Conservation (phyloP, 1,284 basidiomycete species). For the Rhodotorula sp. region DNA sequence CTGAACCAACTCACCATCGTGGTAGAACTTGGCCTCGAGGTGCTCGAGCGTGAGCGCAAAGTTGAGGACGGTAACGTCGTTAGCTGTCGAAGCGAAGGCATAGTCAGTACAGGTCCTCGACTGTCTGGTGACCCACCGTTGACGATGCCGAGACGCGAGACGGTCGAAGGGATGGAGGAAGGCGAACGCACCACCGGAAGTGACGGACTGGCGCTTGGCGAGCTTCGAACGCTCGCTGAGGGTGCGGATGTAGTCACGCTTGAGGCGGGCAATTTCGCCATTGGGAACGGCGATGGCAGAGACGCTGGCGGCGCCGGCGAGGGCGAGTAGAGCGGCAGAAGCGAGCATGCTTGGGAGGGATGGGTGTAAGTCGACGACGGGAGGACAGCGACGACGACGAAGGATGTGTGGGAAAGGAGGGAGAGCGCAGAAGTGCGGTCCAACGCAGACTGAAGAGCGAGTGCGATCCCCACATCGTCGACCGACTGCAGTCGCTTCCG, state of each 20-base stretch:
- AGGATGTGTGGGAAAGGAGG: not conserved
- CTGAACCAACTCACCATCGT: constrained; percentile 27
- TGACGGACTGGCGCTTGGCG: constrained; percentile 29
- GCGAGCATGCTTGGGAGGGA: constrained; percentile 19
- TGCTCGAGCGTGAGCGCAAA: constrained; percentile 65
- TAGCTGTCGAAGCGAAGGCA: not conserved
- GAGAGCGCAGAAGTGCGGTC: not conserved
- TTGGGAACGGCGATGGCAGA: constrained; percentile 8
- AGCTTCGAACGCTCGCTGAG: not conserved
- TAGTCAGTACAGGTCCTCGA: not conserved
- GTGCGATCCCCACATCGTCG: not conserved
- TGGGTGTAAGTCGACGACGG: not conserved
- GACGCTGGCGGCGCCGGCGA: constrained; percentile 11
- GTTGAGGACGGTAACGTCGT: constrained; percentile 25
- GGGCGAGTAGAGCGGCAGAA: constrained; percentile 21
- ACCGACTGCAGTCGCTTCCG: not conserved
- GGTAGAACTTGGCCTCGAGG: constrained; percentile 65
- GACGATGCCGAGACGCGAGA: not conserved
- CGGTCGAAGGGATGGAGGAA: not conserved
- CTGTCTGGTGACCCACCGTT: not conserved
- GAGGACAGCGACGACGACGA: not conserved
- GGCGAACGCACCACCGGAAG: constrained; percentile 16
- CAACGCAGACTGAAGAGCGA: not conserved
- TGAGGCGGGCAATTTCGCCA: constrained; percentile 11
- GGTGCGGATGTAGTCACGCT: constrained; percentile 20